phyloP scores from a whole-genome alignment of 805 yeast genomes.

The Wickerhamiella azyma region DNA sequence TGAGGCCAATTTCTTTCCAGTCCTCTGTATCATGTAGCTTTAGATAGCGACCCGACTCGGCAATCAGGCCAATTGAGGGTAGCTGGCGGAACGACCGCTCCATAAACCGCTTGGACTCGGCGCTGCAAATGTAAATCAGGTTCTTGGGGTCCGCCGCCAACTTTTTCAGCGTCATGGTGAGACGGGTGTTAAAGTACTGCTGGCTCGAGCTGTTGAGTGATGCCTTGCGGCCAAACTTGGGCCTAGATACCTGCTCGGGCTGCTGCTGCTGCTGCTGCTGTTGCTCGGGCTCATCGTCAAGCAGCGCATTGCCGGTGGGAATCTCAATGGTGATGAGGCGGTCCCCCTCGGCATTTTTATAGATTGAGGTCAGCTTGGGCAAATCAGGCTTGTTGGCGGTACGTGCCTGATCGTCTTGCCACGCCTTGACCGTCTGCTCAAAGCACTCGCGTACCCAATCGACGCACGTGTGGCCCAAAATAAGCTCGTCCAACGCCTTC shows the following conservation, averaged over 20 bases:
- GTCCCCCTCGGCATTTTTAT: conserved; percentile 27
- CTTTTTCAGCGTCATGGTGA: conserved; percentile 41
- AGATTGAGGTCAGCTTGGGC: conserved; percentile 1
- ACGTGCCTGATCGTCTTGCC: conserved; percentile 37
- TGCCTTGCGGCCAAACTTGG: conserved; percentile 1
- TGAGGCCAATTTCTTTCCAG: conserved; percentile 49
- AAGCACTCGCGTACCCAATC: conserved; percentile 58
- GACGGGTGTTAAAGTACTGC: conserved; percentile 15
- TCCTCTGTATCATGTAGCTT: conserved; percentile 26
- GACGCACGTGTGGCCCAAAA: conserved; percentile 53
- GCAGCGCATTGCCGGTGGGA: conserved; percentile 1
- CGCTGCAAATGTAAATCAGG: conserved; percentile 58
- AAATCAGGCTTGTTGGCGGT: conserved; percentile 13
- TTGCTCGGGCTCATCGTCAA: not conserved
- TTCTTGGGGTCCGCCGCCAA: conserved; percentile 45
- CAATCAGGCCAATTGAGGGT: conserved; percentile 64
- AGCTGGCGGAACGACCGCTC: conserved; percentile 55
- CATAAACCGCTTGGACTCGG: conserved; percentile 47
- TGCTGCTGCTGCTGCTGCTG: not conserved
- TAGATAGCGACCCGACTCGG: conserved; percentile 81
- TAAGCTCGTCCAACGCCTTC: conserved; percentile 44
- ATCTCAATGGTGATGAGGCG: conserved; percentile 6
- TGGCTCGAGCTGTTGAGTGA: conserved; percentile 6
- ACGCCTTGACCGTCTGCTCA: conserved; percentile 36
- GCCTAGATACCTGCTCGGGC: not conserved